Base-by-base conservation (phyloP, 192 early-diverging fungal genomes). In the Chytriomyces sp. region DNA sequence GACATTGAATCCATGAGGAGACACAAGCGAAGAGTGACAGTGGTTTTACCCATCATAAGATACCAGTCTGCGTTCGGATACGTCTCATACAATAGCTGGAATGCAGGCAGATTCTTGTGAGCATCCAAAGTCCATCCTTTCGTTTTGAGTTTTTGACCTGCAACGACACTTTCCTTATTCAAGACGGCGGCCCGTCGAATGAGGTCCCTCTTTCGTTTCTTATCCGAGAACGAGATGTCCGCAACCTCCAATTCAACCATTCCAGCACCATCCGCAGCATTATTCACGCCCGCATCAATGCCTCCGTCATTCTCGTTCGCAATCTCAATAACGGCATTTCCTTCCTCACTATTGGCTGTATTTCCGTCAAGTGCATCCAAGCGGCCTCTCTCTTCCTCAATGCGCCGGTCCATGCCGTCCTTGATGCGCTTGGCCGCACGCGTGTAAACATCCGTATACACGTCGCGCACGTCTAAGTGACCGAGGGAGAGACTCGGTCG, bases 41-140 rank as follows among this genome's bases (percentile, higher is more conserved):
- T n/a, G n/a, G n/a, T n/a, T n/a, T 80, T 79, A 59, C 82, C 80
- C 31, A 82, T 55, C 80, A 82, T 83, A 22, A 82, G 8, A 37
- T 82, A 82, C 79, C 80, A 82, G 7, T 78, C 61, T 0, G 76
- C 81, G 30, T 79, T 28, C 2, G 81, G 80, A 62, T 56, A 82
- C 26, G 26, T 14, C 5, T 62, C 26, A 30, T 66, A 38, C 22
- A 82, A 39, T 6, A 70, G 31, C 26, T 64, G 49, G 39, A 79
- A 70, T 17, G 71, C 80, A 22, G 80, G 80, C 6, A 82, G 60
- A 44, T 80, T 82, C 54, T 82, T 82, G 72, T 82, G 79, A 14
- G 79, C 80, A 59, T 82, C 80, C n/a, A 69, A 22, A 10, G 58
- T 63, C 80, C 68, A 70, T 32, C 68, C 64, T 33, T 57, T 73